Base-by-base conservation (phyloP, 1,139 yeast genomes). In the Yamadazyma atmosphaerica region DNA sequence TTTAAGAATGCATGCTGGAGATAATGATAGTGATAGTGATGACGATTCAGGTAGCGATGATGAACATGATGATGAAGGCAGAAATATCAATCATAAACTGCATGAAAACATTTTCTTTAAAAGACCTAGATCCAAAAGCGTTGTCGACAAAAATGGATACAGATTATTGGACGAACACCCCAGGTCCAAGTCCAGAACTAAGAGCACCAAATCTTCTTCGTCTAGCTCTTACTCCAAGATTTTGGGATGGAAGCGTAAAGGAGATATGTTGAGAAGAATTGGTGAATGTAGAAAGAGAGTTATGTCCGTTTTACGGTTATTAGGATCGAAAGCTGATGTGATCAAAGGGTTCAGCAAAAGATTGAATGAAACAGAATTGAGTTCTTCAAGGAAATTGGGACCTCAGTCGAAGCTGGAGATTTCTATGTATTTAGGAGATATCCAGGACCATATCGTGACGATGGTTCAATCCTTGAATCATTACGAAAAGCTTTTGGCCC, bases 271-370 rank as follows among this genome's bases (percentile, higher is more conserved):
- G 62, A 68, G 96, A 48, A 72, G 96, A 51, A 92, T 92, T 49
- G 98, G 98, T 26, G 97, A 89, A 58, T 86, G 96, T 49, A 82
- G 98, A 43, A 89, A 89, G 58, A 71, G 96, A 37, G 97, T 92
- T 2, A 92, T 90, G 97, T 83, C 95, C 24, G 74, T 92, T 22
- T 67, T 89, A 46, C 68, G 98, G 41, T 71, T 92, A 37, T 63
- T 92, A 34, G 95, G 96, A 4, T 83, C 90, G 36, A 92, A 92
- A 61, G 98, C 98, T 0, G 98, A 92, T 62, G 98, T 92, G 14
- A 88, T 92, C 47, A 87, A 86, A 56, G 97, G 97, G 0, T 90
- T 92, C 57, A 83, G 95, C 38, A 92, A 92, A 58, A 68, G 97
- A 40, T 88, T 94, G 56, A 85, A 83, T 50, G 98, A 90, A 51